Evolutionary conservation across 257 asterid genomes (phyloP).

Genomic region (Gentiana straminea): DNA sequence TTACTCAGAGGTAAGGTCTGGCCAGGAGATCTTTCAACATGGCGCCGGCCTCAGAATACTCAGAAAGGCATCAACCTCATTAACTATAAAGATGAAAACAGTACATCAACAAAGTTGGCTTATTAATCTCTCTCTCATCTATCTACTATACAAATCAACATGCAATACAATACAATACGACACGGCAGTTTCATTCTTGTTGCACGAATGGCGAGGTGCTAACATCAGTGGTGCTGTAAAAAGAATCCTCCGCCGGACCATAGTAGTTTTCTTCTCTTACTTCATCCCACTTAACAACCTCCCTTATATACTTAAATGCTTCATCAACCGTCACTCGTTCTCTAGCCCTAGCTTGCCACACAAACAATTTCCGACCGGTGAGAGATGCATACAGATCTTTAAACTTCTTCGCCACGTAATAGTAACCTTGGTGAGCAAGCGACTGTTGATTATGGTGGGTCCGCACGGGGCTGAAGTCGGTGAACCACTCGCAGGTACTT

Average conservation of each 20-base stretch:
- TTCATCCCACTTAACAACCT: constrained; percentile 89
- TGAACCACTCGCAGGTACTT: constrained; percentile 73
- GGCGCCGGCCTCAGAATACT: too few relatives aligned
- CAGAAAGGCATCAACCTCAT: constrained; percentile 5
- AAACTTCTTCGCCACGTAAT: constrained; percentile 87
- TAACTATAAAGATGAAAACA: too few relatives aligned
- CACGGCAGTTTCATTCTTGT: constrained; percentile 23
- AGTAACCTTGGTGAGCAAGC: constrained; percentile 77
- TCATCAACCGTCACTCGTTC: constrained; percentile 69
- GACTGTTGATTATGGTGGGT: constrained; percentile 63
- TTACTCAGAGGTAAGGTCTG: too few relatives aligned
- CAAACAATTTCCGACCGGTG: constrained; percentile 64
- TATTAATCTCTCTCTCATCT: constrained; percentile 8
- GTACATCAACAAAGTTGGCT: not conserved
- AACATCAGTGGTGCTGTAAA: constrained; percentile 84
- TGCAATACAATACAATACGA: constrained; percentile 2
- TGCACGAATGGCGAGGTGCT: constrained; percentile 45
- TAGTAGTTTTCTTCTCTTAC: constrained; percentile 57
- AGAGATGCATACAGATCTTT: constrained; percentile 69
- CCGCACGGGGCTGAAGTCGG: constrained; percentile 61
- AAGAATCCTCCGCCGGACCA: constrained; percentile 60
- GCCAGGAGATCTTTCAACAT: too few relatives aligned
- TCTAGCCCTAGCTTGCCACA: constrained; percentile 78
- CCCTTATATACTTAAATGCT: constrained; percentile 75
- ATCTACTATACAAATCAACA: constrained; percentile 19